Conservation (phyloP, 2,329 filamentous ascomycete genomes). For the Coniosporium uncinatum region DNA sequence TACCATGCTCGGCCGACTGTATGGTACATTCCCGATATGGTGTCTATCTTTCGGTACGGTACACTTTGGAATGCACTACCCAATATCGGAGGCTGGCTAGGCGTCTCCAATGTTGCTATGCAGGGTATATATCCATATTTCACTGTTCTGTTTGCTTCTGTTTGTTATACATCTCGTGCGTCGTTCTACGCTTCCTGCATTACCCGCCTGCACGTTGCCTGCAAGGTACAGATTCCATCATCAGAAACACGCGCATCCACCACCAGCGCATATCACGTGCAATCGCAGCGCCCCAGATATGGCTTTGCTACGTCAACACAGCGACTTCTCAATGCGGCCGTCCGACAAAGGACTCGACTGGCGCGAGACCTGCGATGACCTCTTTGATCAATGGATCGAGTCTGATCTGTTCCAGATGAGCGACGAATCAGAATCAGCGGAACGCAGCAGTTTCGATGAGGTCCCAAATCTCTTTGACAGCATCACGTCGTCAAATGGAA, state of each 20-base stretch:
- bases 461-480: slow-evolving; percentile 46
- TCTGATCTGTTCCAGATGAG: slow-evolving; percentile 45
- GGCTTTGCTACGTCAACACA: slow-evolving; percentile 14
- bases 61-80: neutral
- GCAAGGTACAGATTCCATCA: slow-evolving; percentile 9
- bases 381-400: slow-evolving; percentile 60
- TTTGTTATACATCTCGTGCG: neutral
- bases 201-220: slow-evolving; percentile 9
- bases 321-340: slow-evolving; percentile 32
- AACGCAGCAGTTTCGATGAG: slow-evolving; percentile 40
- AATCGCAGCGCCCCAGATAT: neutral
- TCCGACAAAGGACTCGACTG: slow-evolving; percentile 46
- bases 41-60: neutral
- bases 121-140: slow-evolving; percentile 1
- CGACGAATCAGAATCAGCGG: slow-evolving; percentile 32
- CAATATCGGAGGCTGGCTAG: neutral
- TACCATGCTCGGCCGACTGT: neutral
- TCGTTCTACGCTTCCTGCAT: neutral
- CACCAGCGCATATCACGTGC: neutral
- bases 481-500: slow-evolving; percentile 43
- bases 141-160: neutral
- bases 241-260: neutral
- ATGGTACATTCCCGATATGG: neutral
- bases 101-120: neutral
- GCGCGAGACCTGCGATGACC: slow-evolving; percentile 50